Evolutionary conservation across 2,329 filamentous ascomycete species (phyloP), one percentile per base, ranked within the genome.

Genomic region (Fusarium mundagurra): DNA sequence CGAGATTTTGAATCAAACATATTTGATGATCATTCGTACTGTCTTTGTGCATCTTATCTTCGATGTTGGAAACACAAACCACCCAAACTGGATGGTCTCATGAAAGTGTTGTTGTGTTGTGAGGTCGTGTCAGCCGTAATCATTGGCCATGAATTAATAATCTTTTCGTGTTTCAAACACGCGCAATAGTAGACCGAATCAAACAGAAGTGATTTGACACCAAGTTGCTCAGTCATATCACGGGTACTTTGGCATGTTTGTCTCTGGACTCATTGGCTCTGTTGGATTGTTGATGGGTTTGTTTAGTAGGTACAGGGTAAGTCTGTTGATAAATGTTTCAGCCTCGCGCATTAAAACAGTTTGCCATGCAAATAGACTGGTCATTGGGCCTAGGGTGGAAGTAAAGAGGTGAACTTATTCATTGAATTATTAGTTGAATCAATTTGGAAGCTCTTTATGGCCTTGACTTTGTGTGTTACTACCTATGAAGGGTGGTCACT

Each of bases 1-100:
- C 53, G 69, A 75, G 41, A 69, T 69, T 68, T 75, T 76, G 67
- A 71, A 78, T 76, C 67, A 68, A 63, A 48, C 27, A 57, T 33
- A 57, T 64, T 60, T 61, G 45, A 64, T 61, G 53, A 58, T 50
- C 48, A 48, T 45, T 34, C 33, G 20, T 55, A 22, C 24, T 54
- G 29, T 33, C 16, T 3, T 33, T 60, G 3, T 39, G 20, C 18
- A 16, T 20, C 10, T 13, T 36, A 8, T 8, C 2, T 11, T 18
- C 29, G 34, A 10, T 41, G 3, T 55, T 18, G 14, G 34, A 29
- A 17, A 29, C 8, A 14, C 14, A 13, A 24, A 3, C 13, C 24
- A n/a, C 6, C 6, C 29, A 53, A 29, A 6, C 6, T n/a, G 5
- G 5, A 14, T 6, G 27, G 27, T 8, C 6, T 5, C n/a, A 14